A percentile compares a stretch with the other conserved stretches of the same genome.
phyloP scores from a whole-genome alignment of 495 filamentous ascomycete species.

The Daldinia caldariorum region DNA sequence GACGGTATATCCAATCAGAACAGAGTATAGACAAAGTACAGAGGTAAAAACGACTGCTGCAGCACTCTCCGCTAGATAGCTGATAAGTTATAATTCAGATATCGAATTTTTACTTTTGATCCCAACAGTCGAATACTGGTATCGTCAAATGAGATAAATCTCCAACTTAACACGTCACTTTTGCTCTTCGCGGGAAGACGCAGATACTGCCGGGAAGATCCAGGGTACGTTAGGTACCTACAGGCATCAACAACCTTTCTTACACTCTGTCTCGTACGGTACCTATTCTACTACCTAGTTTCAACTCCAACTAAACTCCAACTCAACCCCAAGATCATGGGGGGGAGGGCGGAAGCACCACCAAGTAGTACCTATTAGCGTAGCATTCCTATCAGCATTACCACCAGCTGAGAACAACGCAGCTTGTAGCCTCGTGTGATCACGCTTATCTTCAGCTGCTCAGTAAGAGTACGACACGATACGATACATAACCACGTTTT shows the following conservation, averaged over 20 bases:
- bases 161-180: slow-evolving; percentile 14
- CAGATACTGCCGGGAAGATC: not conserved
- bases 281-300: not conserved
- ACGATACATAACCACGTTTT: slow-evolving; percentile 35
- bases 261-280: slow-evolving; percentile 12
- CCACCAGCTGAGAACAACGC: slow-evolving; percentile 15
- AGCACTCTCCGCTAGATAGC: not conserved
- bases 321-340: not conserved
- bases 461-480: slow-evolving; percentile 31
- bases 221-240: slow-evolving; percentile 6
- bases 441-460: slow-evolving; percentile 21
- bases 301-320: not conserved
- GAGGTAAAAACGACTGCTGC: not conserved
- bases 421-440: slow-evolving; percentile 15
- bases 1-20: slow-evolving; percentile 5
- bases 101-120: slow-evolving; percentile 27
- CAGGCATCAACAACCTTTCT: not conserved
- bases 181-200: slow-evolving; percentile 2
- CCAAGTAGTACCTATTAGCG: not conserved
- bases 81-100: slow-evolving; percentile 30
- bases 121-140: slow-evolving; percentile 3
- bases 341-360: not conserved
- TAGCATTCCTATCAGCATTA: slow-evolving; percentile 1
- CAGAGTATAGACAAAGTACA: not conserved
- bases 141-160: slow-evolving; percentile 19